Percentiles rank a stretch among this genome's conserved stretches.
phyloP scores from a whole-genome alignment of 1,284 basidiomycete species.

The Cystobasidiaceae sp. region DNA sequence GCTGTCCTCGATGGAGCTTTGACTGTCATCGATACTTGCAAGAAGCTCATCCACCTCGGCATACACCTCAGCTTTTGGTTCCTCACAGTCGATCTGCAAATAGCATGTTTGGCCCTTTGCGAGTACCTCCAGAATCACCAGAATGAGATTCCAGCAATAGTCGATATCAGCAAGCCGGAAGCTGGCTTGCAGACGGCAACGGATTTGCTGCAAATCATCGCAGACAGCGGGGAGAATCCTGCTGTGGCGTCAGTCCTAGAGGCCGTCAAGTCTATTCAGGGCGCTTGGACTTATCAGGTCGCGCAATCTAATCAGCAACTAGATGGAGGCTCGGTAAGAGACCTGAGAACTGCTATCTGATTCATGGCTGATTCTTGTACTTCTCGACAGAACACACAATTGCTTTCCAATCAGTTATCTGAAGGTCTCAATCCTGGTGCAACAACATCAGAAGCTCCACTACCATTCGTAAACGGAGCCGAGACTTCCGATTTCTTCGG shows the following conservation, averaged over 20 bases:
- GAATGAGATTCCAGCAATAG: constrained; percentile 1
- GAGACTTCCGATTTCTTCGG: not conserved
- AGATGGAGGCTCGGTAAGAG: too few relatives aligned
- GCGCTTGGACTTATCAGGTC: constrained; percentile 4
- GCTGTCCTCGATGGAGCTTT: constrained; percentile 15
- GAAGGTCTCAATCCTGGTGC: too few relatives aligned
- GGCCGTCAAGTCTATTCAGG: constrained; percentile 20
- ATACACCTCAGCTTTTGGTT: constrained; percentile 24
- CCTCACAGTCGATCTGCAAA: constrained; percentile 9
- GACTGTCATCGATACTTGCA: constrained; percentile 6
- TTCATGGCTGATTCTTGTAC: too few relatives aligned
- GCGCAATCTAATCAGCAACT: not conserved
- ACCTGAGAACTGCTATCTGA: too few relatives aligned
- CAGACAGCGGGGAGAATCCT: constrained; percentile 16
- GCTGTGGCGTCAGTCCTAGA: constrained; percentile 10
- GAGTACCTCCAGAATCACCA: constrained; percentile 16
- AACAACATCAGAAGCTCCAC: not conserved
- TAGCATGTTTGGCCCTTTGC: constrained; percentile 19
- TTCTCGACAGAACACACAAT: too few relatives aligned
- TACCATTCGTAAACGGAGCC: not conserved
- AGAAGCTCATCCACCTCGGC: constrained; percentile 8
- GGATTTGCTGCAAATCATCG: constrained; percentile 1
- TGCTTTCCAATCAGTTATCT: too few relatives aligned
- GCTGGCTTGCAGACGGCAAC: constrained; percentile 6
- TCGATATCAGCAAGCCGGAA: constrained; percentile 3